Conservation (phyloP, 495 filamentous ascomycete genomes). For the Penicillium silybi region DNA sequence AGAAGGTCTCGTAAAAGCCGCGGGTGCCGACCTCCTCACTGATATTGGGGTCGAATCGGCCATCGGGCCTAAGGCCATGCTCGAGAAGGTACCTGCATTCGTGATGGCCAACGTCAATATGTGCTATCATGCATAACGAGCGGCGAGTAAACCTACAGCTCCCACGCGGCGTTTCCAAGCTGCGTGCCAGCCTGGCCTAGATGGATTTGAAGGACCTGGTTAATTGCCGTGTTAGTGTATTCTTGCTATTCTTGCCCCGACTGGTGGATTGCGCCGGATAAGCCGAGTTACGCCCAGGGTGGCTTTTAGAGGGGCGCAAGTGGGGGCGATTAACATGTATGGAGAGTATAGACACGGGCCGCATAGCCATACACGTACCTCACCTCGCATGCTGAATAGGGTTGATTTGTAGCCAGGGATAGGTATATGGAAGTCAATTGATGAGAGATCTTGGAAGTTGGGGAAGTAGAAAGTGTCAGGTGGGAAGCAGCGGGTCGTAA, state of each 20-base stretch:
- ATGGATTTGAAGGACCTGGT: constrained; percentile 81
- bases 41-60: constrained; percentile 59
- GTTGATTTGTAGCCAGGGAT: background rate
- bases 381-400: constrained; percentile 31
- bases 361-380: constrained; percentile 22
- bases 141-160: constrained; percentile 71
- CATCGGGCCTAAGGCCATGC: constrained; percentile 80
- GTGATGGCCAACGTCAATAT: background rate
- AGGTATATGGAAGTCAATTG: background rate
- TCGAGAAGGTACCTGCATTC: constrained; percentile 75
- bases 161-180: constrained; percentile 93
- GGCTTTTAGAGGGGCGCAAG: constrained; percentile 19
- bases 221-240: constrained; percentile 4
- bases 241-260: background rate
- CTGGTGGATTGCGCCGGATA: background rate
- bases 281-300: background rate
- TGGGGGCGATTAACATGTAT: constrained; percentile 13
- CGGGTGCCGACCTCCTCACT: constrained; percentile 56
- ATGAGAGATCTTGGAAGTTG: background rate
- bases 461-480: background rate
- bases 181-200: constrained; percentile 91
- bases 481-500: background rate
- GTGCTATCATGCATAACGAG: constrained; percentile 13
- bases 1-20: constrained; percentile 86
- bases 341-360: background rate